phyloP scores from a whole-genome alignment of 345 rosid species.

The Gynandropsis gynandra region DNA sequence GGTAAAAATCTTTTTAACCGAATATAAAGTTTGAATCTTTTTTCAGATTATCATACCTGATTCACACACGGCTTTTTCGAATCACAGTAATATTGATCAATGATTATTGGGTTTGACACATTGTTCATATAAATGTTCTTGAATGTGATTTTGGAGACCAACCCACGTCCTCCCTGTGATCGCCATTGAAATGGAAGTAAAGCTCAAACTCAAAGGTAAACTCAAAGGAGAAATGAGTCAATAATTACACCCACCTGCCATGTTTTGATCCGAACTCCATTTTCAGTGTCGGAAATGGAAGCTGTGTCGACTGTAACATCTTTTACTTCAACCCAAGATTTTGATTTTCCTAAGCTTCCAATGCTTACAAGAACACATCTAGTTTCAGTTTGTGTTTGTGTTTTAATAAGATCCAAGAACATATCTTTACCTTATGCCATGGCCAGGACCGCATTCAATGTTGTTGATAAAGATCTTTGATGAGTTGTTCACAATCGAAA shows the following conservation, averaged over 20 bases:
- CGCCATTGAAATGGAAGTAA: constrained; percentile 8
- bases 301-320: constrained; percentile 57
- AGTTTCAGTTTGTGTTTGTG: neutral
- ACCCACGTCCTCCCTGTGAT: constrained; percentile 82
- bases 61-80: constrained; percentile 59
- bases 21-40: neutral
- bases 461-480: constrained; percentile 56
- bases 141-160: constrained; percentile 51
- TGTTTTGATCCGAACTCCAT: constrained; percentile 88
- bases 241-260: constrained; percentile 61
- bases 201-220: constrained; percentile 1
- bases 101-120: constrained; percentile 76
- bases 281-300: constrained; percentile 51
- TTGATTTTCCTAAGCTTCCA: constrained; percentile 81
- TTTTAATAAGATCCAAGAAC: no score
- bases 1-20: neutral
- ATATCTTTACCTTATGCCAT: constrained; percentile 95
- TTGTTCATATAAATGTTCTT: constrained; percentile 60
- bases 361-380: constrained; percentile 37
- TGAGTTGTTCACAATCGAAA: constrained; percentile 78
- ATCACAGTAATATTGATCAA: constrained; percentile 87
- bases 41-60: constrained; percentile 42
- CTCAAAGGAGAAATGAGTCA: constrained; percentile 6
- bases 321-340: constrained; percentile 48
- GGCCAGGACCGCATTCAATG: constrained; percentile 89